Evolutionary conservation across 176 grass and related monocot genomes (phyloP).

Genomic region (Aegilops speltoides): DNA sequence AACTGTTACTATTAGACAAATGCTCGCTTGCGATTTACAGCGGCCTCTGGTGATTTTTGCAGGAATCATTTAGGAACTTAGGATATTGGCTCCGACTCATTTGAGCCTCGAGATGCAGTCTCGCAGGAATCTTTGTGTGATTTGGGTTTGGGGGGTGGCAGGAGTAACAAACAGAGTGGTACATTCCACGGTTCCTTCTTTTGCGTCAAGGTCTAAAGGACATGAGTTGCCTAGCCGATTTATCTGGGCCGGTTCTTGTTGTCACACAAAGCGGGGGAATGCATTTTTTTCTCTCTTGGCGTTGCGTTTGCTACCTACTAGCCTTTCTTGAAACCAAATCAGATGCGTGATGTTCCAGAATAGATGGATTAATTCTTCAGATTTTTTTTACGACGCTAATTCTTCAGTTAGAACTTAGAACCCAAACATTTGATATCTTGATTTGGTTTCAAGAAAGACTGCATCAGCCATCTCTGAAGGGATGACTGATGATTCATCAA

Average conservation of each 20-base stretch:
- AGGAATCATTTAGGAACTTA: background rate
- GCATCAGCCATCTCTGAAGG: background rate
- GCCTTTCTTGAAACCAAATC: slow-evolving; percentile 23
- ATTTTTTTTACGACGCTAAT: background rate
- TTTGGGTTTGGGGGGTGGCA: background rate
- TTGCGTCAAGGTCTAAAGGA: slow-evolving; percentile 13
- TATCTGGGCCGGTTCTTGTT: slow-evolving; percentile 18
- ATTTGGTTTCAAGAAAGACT: background rate
- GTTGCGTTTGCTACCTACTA: background rate
- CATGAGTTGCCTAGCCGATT: background rate
- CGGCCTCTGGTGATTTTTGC: background rate
- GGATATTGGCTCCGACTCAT: background rate
- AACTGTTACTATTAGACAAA: background rate
- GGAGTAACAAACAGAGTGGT: background rate
- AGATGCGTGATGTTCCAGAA: background rate
- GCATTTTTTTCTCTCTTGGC: background rate
- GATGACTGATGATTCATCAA: background rate
- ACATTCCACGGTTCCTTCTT: background rate
- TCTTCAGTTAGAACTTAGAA: background rate
- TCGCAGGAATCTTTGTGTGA: slow-evolving; percentile 5
- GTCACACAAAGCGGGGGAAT: slow-evolving; percentile 30
- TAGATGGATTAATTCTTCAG: background rate
- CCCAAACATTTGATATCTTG: background rate
- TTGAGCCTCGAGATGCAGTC: background rate
- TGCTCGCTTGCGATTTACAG: background rate